Percentiles rank a stretch among this genome's conserved stretches.
phyloP scores from a whole-genome alignment of 2,329 filamentous ascomycete species.

The Colletotrichum sp. region DNA sequence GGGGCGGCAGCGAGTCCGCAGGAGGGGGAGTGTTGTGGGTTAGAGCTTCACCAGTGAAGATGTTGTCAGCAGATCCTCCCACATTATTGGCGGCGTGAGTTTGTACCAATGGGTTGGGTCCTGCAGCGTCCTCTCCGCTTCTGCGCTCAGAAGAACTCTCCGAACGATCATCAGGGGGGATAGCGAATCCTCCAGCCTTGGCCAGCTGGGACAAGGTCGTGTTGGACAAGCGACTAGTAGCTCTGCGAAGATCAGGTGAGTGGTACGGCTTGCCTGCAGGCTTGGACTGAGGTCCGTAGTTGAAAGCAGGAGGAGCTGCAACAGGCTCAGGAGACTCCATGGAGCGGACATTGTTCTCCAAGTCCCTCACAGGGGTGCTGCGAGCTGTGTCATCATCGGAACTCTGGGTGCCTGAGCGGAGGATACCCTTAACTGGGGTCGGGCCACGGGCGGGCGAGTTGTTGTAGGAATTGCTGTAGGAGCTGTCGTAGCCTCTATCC shows the following conservation, averaged over 20 bases:
- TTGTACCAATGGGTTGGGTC: slow-evolving; percentile 46
- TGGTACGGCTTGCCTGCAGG: slow-evolving; percentile 75
- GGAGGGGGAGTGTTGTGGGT: slow-evolving; percentile 38
- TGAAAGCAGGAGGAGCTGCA: slow-evolving; percentile 77
- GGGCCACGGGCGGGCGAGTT: slow-evolving; percentile 39
- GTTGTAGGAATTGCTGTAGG: slow-evolving; percentile 32
- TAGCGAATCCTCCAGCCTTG: slow-evolving; percentile 64
- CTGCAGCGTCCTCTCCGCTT: slow-evolving; percentile 35
- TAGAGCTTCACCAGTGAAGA: slow-evolving; percentile 59
- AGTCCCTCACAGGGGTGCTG: slow-evolving; percentile 50
- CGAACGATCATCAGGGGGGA: slow-evolving; percentile 40
- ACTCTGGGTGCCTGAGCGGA: slow-evolving; percentile 38
- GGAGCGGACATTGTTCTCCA: slow-evolving; percentile 55
- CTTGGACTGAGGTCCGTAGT: slow-evolving; percentile 73
- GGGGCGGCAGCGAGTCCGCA: slow-evolving; percentile 44
- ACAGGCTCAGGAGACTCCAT: slow-evolving; percentile 78
- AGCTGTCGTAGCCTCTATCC: slow-evolving; percentile 27
- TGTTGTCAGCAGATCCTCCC: slow-evolving; percentile 59
- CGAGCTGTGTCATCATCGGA: slow-evolving; percentile 56
- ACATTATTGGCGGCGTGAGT: slow-evolving; percentile 53
- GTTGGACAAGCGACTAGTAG: slow-evolving; percentile 83
- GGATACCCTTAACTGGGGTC: slow-evolving; percentile 42
- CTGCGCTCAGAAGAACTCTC: slow-evolving; percentile 34
- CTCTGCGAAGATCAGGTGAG: slow-evolving; percentile 78
- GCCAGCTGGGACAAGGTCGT: slow-evolving; percentile 82